Evolutionary conservation across 495 filamentous ascomycete genomes (phyloP).

Genomic region (Aspergillus leporis): DNA sequence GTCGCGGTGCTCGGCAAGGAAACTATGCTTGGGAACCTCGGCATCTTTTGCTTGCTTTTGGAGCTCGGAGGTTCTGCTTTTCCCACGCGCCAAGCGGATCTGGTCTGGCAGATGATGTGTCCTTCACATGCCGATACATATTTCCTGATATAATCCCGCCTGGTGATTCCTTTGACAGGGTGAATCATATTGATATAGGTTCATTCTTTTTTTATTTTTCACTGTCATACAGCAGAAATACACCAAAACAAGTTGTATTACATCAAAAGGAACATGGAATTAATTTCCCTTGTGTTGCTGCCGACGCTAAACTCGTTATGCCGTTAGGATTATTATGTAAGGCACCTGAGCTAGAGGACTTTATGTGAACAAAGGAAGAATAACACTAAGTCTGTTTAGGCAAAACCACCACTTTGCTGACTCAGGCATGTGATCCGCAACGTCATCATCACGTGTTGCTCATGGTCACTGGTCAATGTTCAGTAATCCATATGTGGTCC

Average conservation of each 20-base stretch:
- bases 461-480: constrained; percentile 1
- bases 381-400: neutral
- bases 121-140: constrained; percentile 43
- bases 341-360: neutral
- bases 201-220: no score
- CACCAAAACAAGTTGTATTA: neutral
- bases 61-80: constrained; percentile 29
- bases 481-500: neutral
- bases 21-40: constrained; percentile 36
- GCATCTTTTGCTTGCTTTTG: constrained; percentile 40
- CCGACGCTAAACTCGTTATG: constrained; percentile 1
- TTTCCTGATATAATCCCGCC: no score
- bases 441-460: constrained; percentile 11
- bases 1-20: constrained; percentile 40
- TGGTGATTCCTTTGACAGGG: no score
- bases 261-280: no score
- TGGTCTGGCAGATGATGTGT: constrained; percentile 27
- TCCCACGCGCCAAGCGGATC: constrained; percentile 19
- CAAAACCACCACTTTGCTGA: constrained; percentile 23
- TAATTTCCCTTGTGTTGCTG: neutral
- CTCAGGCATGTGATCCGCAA: constrained; percentile 35
- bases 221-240: no score
- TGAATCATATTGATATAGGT: no score
- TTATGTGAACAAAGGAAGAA: neutral
- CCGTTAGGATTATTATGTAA: neutral